Percentiles rank a stretch among this genome's conserved stretches.
Evolutionary conservation across 2,329 filamentous ascomycete genomes (phyloP).

Genomic region (Amauroascus niger): DNA sequence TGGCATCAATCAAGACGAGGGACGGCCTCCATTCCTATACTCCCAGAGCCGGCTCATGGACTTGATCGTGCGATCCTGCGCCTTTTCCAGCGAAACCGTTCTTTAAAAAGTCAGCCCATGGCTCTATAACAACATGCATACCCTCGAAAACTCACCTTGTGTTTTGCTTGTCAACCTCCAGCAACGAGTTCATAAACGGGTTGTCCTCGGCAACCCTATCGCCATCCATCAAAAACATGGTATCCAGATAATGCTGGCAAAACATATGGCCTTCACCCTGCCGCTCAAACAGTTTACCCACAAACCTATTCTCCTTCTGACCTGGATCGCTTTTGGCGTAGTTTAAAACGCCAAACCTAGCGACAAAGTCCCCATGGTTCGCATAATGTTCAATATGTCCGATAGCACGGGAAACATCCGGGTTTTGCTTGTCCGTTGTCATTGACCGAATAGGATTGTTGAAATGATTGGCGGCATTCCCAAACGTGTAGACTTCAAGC

Average conservation of each 20-base stretch:
- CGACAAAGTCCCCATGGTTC: constrained; percentile 6
- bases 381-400: constrained; percentile 9
- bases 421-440: not conserved
- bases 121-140: not conserved
- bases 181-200: constrained; percentile 1
- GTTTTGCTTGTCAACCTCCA: constrained; percentile 4
- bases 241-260: constrained; percentile 7
- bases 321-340: not conserved
- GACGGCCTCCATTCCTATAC: constrained; percentile 3
- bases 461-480: constrained; percentile 8
- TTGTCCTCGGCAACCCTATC: constrained; percentile 3
- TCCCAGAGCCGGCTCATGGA: constrained; percentile 8
- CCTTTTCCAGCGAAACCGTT: not conserved
- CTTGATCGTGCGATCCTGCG: not conserved
- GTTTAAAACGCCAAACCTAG: constrained; percentile 4
- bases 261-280: constrained; percentile 5
- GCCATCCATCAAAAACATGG: constrained; percentile 6
- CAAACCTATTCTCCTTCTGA: constrained; percentile 4
- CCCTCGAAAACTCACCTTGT: not conserved
- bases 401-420: not conserved
- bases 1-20: not conserved
- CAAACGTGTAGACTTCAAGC: constrained; percentile 9
- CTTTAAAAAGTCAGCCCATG: constrained; percentile 1
- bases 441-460: not conserved
- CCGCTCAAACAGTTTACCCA: constrained; percentile 4